A percentile compares a stretch with the other conserved stretches of the same genome.
phyloP scores from a whole-genome alignment of 352 stramenopile genomes.

The Pythium dissimile region DNA sequence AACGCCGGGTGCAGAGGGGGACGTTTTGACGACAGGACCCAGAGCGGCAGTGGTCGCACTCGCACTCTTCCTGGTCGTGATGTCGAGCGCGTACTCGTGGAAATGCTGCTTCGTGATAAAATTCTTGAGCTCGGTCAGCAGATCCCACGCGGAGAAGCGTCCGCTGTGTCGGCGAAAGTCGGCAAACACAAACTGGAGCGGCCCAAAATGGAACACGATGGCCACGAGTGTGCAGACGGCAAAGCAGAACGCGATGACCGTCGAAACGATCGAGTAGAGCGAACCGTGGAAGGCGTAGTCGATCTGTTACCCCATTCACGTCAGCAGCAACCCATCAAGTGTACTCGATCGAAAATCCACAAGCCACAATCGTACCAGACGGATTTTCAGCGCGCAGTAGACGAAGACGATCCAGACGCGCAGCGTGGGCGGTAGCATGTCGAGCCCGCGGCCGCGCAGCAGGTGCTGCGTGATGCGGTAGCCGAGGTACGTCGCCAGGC shows the following conservation, averaged over 20 bases:
- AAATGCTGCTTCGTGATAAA: constrained; percentile 28
- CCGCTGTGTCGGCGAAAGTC: constrained; percentile 26
- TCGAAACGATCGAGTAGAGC: constrained; percentile 58
- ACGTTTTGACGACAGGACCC: constrained; percentile 1
- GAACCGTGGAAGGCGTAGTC: constrained; percentile 79
- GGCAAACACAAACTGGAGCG: constrained; percentile 77
- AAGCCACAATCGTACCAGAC: constrained; percentile 37
- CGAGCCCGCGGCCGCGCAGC: constrained; percentile 59
- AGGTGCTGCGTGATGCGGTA: constrained; percentile 82
- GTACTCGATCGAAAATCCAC: too few relatives aligned
- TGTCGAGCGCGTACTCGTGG: constrained; percentile 22
- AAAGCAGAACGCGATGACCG: constrained; percentile 65
- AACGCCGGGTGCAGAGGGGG: background rate
- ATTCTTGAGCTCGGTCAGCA: constrained; percentile 16
- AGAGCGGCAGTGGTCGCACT: background rate
- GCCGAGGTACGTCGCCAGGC: constrained; percentile 70
- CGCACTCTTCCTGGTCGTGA: background rate
- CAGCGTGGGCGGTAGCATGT: constrained; percentile 53
- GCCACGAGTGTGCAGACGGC: constrained; percentile 60
- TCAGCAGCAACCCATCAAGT: background rate
- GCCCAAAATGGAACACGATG: constrained; percentile 75
- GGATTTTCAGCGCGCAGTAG: constrained; percentile 79
- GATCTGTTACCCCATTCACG: constrained; percentile 34
- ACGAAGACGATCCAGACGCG: constrained; percentile 66
- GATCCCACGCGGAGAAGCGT: constrained; percentile 11